Evolutionary conservation across 352 stramenopile species (phyloP), one percentile per base, ranked within the genome.

Genomic region (Albugo candida): DNA sequence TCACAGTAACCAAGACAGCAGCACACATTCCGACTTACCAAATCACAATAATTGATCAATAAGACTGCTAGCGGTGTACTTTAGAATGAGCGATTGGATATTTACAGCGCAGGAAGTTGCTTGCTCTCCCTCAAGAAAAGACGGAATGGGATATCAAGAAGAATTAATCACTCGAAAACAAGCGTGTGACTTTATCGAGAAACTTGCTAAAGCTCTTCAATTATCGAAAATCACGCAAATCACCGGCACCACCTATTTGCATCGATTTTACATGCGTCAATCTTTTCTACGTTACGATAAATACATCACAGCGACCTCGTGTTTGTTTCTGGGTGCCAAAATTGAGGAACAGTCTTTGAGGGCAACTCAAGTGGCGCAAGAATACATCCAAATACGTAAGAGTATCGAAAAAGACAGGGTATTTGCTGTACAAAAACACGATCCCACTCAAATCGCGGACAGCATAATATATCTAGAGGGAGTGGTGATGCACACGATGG

Each of bases 401-500:
- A 58, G 85, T 19, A 63, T 81, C 49, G 81, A 83, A 45, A 70
- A 91, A 31, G 65, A 86, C 45, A 43, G 8, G 20, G 67, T 80
- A 38, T 83, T 83, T 51, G 67, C 64, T 18, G 78, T 83, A 31
- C 73, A 85, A 47, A 83, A 81, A 49, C 75, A 83, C 45, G 72
- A 83, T 46, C 61, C 70, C 13, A 66, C 80, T 48, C 60, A 70
- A 35, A 66, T 81, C 27, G 70, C 62, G 0, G 57, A 70, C 44
- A 81, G 78, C 50, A 77, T 91, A 47, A 81, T 91, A 36, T 85
- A 70, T 21, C 85, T 87, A 68, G 80, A 93, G 46, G 70, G 75
- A 35, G 67, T 84, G 6, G 58, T 93, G 16, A 62, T 93, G 16
- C 81, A 92, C 61, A 74, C 65, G 18, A 41, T 93, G 12, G 58